A percentile compares a stretch with the other conserved stretches of the same genome.
Evolutionary conservation across 257 asterid species (phyloP).

Genomic region (Salvia hispanica): DNA sequence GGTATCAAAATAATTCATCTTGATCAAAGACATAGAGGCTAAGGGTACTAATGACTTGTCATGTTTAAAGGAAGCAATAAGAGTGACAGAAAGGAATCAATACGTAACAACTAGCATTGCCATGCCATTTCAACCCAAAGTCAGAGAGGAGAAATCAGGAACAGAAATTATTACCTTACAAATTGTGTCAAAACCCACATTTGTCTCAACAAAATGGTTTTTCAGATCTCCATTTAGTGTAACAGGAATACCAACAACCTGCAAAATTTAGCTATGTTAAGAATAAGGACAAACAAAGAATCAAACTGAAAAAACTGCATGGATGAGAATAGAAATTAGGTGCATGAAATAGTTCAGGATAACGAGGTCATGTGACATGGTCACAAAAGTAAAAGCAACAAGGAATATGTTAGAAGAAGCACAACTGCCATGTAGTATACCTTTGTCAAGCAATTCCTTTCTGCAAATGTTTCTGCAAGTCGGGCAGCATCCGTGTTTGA

Average conservation of each 20-base stretch:
- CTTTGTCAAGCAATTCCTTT: constrained; percentile 80
- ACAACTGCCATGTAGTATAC: constrained; percentile 38
- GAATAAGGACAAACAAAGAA: constrained; percentile 11
- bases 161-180: constrained; percentile 51
- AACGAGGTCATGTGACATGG: constrained; percentile 1
- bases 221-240: constrained; percentile 66
- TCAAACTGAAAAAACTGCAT: constrained; percentile 12
- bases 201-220: constrained; percentile 64
- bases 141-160: constrained; percentile 3
- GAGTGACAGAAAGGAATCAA: background rate
- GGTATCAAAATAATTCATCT: no score
- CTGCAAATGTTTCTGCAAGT: constrained; percentile 98
- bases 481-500: constrained; percentile 99
- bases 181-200: constrained; percentile 69
- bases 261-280: constrained; percentile 17
- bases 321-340: constrained; percentile 4
- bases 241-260: constrained; percentile 64
- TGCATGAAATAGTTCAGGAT: background rate
- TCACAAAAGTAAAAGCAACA: constrained; percentile 10
- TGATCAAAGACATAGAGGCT: no score
- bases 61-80: no score
- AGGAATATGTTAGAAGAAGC: constrained; percentile 22
- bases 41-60: no score
- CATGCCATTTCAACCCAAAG: constrained; percentile 13
- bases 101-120: background rate